Evolutionary conservation across 441 rosid genomes (phyloP), one percentile per base, ranked within the genome.

Genomic region (Pelargonium fulgidum): DNA sequence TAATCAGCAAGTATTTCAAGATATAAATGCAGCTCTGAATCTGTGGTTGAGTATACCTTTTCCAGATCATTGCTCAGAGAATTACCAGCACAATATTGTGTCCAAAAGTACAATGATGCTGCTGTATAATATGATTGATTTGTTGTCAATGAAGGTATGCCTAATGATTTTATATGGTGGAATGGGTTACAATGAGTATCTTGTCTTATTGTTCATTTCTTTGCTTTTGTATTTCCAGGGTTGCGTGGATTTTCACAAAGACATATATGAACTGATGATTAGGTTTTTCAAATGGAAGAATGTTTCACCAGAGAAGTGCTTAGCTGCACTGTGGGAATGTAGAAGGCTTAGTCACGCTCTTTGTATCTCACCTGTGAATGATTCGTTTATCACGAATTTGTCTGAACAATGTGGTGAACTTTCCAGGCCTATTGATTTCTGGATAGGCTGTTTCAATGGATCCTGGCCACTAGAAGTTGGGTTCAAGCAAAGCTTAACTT

Each of bases 261-360:
- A 75, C 61, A 70, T 89, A 76, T 90, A 82, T 71, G 80, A 79
- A 81, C 82, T 92, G 76, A 78, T 95, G 59, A 68, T 85, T 66
- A 82, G 83, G 73, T 65, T 86, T 64, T 86, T 81, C 74, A 73
- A 82, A 71, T 78, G 72, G 72, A 89, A 84, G 80, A 79, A 81
- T 66, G 67, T 87, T 70, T 80, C 83, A 66, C 19, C 77, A 56
- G 90, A 79, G 80, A 88, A 72, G 79, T 86, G 84, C 73, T 50
- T 92, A 74, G 73, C 87, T 72, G 75, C 78, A 72, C 74, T 92
- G 64, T 92, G 98, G 99, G 92, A 83, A 75, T 76, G 83, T 73
- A 86, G 97, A 82, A 89, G 97, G 81, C 86, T 90, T 42, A 85
- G 86, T 76, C 98, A 92, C 79, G 87, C 90, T 20, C 90, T 92